A percentile compares a stretch with the other conserved stretches of the same genome.
These are phyloP conservation scores for Neurospora cerealis DNA, from an alignment of 495 filamentous ascomycete genomes.

Conservation along the genomic window DNA sequence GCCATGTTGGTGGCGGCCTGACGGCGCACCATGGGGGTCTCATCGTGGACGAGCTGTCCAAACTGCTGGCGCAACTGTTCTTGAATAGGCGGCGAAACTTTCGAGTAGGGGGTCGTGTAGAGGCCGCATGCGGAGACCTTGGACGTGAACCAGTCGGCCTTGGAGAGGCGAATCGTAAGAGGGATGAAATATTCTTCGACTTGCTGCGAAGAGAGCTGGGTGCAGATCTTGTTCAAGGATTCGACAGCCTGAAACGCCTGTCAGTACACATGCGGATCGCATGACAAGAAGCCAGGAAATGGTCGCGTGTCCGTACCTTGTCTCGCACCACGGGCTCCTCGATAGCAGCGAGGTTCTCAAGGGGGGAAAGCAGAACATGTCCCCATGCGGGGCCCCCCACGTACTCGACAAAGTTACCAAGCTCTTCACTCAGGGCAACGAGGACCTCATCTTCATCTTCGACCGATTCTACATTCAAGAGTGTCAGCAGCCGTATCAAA, in stretches of 20 bases:
- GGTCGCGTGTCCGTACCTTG: constrained; percentile 52
- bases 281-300: background rate
- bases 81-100: constrained; percentile 73
- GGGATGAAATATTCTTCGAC: constrained; percentile 96
- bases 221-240: constrained; percentile 97
- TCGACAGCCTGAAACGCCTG: constrained; percentile 69
- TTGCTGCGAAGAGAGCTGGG: constrained; percentile 78
- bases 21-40: constrained; percentile 97
- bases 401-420: constrained; percentile 93
- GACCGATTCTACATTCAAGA: constrained; percentile 65
- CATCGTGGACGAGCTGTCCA: constrained; percentile 85
- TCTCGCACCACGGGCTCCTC: constrained; percentile 96
- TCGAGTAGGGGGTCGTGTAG: constrained; percentile 83
- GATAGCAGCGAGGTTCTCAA: constrained; percentile 96
- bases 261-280: constrained; percentile 4
- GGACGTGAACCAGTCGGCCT: constrained; percentile 99
- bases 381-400: constrained; percentile 89
- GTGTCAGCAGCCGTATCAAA: background rate
- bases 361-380: constrained; percentile 90
- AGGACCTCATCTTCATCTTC: constrained; percentile 98
- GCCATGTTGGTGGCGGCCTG: constrained; percentile 92
- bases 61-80: constrained; percentile 86
- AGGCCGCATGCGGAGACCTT: constrained; percentile 97
- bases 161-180: constrained; percentile 85
- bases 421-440: constrained; percentile 90